These are phyloP conservation scores for Pezicula rhizophila DNA, from an alignment of 2,329 filamentous ascomycete genomes.

Conservation along the genomic window DNA sequence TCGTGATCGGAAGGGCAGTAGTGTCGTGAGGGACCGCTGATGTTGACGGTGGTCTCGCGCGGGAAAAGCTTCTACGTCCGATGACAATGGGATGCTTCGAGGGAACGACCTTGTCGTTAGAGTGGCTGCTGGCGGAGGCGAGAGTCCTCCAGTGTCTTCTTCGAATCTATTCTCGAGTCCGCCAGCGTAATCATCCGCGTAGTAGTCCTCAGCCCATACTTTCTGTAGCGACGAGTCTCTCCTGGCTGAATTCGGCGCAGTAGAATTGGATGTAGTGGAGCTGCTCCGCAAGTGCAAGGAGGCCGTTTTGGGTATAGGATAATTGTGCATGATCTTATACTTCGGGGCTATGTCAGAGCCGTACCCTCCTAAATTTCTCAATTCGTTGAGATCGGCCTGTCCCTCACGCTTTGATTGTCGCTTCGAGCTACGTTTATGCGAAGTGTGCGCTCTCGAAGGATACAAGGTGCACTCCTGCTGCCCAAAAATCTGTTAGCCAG, in stretches of 20 bases:
- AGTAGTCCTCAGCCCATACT: constrained; percentile 23
- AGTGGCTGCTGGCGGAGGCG: constrained; percentile 7
- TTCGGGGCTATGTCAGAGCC: not conserved
- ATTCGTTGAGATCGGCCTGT: not conserved
- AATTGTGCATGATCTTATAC: constrained; percentile 1
- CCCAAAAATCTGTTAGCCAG: too few relatives aligned
- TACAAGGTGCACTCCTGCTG: too few relatives aligned
- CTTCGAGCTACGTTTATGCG: not conserved
- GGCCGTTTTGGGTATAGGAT: not conserved
- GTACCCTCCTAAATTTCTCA: not conserved
- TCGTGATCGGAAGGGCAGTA: constrained; percentile 17
- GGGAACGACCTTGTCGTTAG: constrained; percentile 1
- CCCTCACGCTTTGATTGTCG: not conserved
- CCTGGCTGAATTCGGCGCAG: constrained; percentile 2
- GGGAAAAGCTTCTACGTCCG: constrained; percentile 11
- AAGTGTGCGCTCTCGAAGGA: too few relatives aligned
- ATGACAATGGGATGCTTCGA: constrained; percentile 7
- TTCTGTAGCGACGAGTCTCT: constrained; percentile 19
- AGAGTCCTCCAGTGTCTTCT: constrained; percentile 5
- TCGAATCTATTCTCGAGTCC: constrained; percentile 5
- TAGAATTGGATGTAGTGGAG: not conserved
- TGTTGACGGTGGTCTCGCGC: constrained; percentile 13
- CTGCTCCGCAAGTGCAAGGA: not conserved
- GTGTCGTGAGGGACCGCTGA: constrained; percentile 18
- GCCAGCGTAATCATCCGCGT: constrained; percentile 11